Evolutionary conservation across 768 basidiomycete species (phyloP).

Genomic region (Candolleomyces efflorescens): DNA sequence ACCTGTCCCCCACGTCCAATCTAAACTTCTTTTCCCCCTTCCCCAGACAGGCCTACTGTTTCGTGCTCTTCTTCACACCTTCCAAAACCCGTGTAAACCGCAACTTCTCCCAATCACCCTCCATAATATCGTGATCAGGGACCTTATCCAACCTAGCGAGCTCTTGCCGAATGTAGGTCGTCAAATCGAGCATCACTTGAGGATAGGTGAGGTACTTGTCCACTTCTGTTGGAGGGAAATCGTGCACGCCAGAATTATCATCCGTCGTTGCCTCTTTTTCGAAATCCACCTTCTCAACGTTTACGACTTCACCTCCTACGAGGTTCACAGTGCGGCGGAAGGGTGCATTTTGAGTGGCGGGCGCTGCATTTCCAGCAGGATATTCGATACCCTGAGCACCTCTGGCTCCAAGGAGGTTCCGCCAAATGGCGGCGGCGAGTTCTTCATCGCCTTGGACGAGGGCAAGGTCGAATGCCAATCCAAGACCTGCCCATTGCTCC

Average conservation of each 20-base stretch:
- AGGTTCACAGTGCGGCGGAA: conserved; percentile 59
- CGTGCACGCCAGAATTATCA: conserved; percentile 69
- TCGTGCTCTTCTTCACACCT: background rate
- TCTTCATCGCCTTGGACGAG: conserved; percentile 75
- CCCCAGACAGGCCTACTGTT: too few species aligned
- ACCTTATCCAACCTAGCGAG: conserved; percentile 58
- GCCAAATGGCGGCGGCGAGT: conserved; percentile 85
- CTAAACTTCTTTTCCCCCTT: background rate
- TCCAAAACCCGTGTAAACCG: conserved; percentile 28
- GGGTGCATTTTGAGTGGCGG: conserved; percentile 10
- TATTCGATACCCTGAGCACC: conserved; percentile 70
- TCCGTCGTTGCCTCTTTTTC: conserved; percentile 57
- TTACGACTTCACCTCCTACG: conserved; percentile 60
- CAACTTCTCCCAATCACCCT: conserved; percentile 31
- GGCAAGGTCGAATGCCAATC: conserved; percentile 74
- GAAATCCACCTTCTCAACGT: conserved; percentile 53
- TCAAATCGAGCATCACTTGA: conserved; percentile 66
- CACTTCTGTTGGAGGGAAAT: conserved; percentile 56
- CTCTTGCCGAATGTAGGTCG: conserved; percentile 70
- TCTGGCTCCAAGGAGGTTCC: conserved; percentile 83
- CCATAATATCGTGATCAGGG: conserved; percentile 40
- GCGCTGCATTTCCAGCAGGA: conserved; percentile 17
- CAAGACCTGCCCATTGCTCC: conserved; percentile 86
- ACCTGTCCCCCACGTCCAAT: background rate
- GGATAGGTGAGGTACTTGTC: conserved; percentile 72